These are phyloP conservation scores for Penicillium thymicola DNA, from an alignment of 2,329 filamentous ascomycete genomes.

Conservation along the genomic window DNA sequence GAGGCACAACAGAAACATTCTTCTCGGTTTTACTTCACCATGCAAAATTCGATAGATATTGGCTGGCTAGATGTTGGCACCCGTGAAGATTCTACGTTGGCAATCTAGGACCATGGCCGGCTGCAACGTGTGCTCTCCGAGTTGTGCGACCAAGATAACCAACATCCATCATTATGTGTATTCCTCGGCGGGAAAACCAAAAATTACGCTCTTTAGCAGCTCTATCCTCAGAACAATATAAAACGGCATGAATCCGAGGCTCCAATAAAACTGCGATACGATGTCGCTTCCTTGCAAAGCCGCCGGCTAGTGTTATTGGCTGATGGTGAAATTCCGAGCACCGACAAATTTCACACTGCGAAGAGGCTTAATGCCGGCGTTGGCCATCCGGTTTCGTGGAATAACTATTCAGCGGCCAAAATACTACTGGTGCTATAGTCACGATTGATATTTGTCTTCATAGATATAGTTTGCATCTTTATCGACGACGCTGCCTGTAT, in stretches of 20 bases:
- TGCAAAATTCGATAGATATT: slow-evolving; percentile 13
- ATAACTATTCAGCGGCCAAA: not conserved
- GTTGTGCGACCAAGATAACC: not conserved
- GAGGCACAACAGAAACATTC: not conserved
- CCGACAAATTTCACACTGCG: not conserved
- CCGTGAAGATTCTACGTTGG: not conserved
- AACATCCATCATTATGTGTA: slow-evolving; percentile 10
- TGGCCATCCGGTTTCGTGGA: not conserved
- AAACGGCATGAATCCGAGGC: slow-evolving; percentile 6
- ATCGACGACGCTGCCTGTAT: slow-evolving; percentile 10
- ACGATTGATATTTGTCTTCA: slow-evolving; percentile 22
- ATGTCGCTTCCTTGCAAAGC: slow-evolving; percentile 3
- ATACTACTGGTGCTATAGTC: slow-evolving; percentile 7
- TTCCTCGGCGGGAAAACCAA: slow-evolving; percentile 10
- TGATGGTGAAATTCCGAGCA: not conserved
- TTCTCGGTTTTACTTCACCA: not conserved
- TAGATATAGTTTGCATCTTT: slow-evolving; percentile 24
- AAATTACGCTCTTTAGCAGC: slow-evolving; percentile 5
- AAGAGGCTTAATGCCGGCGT: not conserved
- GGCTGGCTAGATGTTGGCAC: slow-evolving; percentile 10
- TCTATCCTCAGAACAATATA: slow-evolving; percentile 16
- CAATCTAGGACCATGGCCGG: slow-evolving; percentile 4
- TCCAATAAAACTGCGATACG: slow-evolving; percentile 3
- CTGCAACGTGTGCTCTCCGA: slow-evolving; percentile 2
- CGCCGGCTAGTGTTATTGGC: not conserved